phyloP scores from a whole-genome alignment of 2,329 filamentous ascomycete genomes.

The Exserohilum turcica region DNA sequence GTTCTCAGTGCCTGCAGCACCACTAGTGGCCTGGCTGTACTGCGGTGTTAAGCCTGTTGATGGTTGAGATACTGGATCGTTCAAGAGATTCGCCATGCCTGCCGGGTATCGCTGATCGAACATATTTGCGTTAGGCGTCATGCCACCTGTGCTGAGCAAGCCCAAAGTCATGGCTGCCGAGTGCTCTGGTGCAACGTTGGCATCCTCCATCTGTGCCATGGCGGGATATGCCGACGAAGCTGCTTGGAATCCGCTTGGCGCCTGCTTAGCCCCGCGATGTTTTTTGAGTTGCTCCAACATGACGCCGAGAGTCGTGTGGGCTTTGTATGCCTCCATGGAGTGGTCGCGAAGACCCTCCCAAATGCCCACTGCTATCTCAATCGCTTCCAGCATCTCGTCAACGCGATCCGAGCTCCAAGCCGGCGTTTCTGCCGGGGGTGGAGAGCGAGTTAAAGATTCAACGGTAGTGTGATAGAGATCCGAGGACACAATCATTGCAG shows the following conservation, averaged over 20 bases:
- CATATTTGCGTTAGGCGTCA: conserved; percentile 58
- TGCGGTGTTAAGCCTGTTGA: conserved; percentile 42
- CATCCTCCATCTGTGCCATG: conserved; percentile 53
- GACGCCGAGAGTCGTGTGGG: conserved; percentile 76
- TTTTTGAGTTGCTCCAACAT: conserved; percentile 79
- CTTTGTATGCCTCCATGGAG: conserved; percentile 91
- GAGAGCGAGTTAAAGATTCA: conserved; percentile 48
- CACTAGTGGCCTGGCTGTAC: conserved; percentile 41
- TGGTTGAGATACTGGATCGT: conserved; percentile 42
- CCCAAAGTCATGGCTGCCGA: conserved; percentile 73
- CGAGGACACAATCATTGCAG: conserved; percentile 81
- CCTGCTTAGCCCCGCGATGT: conserved; percentile 44
- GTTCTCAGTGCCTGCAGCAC: conserved; percentile 42
- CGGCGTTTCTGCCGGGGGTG: conserved; percentile 45
- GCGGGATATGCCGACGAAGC: conserved; percentile 36
- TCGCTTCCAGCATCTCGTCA: conserved; percentile 74
- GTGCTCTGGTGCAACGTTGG: conserved; percentile 65
- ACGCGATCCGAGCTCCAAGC: conserved; percentile 58
- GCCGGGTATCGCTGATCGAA: conserved; percentile 48
- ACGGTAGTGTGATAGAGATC: conserved; percentile 74
- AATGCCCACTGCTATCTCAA: conserved; percentile 75
- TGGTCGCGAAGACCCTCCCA: conserved; percentile 79
- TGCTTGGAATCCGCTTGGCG: conserved; percentile 39
- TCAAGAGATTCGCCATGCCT: conserved; percentile 47
- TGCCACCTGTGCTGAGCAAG: conserved; percentile 66